Evolutionary conservation across 2,329 filamentous ascomycete species (phyloP).

Genomic region (Aspergillus sojae): DNA sequence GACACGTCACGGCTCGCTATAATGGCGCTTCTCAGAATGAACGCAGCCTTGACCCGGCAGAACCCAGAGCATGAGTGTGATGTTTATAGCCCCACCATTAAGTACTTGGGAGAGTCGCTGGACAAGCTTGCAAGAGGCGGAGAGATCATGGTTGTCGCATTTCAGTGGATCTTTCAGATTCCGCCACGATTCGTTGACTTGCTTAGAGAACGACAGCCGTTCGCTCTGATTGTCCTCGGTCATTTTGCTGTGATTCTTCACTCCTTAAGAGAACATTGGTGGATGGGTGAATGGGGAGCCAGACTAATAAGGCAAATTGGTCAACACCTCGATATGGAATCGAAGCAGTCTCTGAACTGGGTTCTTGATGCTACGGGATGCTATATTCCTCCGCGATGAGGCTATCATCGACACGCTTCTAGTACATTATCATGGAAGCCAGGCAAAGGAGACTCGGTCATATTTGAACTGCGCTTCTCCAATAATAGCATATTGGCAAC

Average conservation of each 20-base stretch:
- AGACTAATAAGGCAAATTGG: slow-evolving; percentile 66
- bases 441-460: background rate
- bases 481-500: background rate
- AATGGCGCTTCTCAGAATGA: slow-evolving; percentile 28
- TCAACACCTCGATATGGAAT: slow-evolving; percentile 28
- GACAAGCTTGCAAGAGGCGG: slow-evolving; percentile 33
- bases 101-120: slow-evolving; percentile 29
- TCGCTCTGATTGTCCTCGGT: slow-evolving; percentile 47
- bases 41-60: slow-evolving; percentile 24
- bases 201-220: slow-evolving; percentile 38
- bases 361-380: slow-evolving; percentile 38
- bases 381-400: slow-evolving; percentile 24
- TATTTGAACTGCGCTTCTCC: background rate
- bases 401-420: background rate
- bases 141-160: slow-evolving; percentile 42
- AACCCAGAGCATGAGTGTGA: slow-evolving; percentile 30
- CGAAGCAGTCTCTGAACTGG: slow-evolving; percentile 34
- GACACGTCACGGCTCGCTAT: slow-evolving; percentile 36
- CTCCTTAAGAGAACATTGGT: slow-evolving; percentile 66
- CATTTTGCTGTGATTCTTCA: slow-evolving; percentile 56
- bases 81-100: slow-evolving; percentile 30
- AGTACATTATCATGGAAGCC: background rate
- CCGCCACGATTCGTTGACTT: slow-evolving; percentile 60
- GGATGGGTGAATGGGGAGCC: slow-evolving; percentile 67
- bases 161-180: slow-evolving; percentile 64